These are phyloP conservation scores for Saccharomycopsis phalli DNA, from an alignment of 1,139 yeast species.

Conservation along the genomic window DNA sequence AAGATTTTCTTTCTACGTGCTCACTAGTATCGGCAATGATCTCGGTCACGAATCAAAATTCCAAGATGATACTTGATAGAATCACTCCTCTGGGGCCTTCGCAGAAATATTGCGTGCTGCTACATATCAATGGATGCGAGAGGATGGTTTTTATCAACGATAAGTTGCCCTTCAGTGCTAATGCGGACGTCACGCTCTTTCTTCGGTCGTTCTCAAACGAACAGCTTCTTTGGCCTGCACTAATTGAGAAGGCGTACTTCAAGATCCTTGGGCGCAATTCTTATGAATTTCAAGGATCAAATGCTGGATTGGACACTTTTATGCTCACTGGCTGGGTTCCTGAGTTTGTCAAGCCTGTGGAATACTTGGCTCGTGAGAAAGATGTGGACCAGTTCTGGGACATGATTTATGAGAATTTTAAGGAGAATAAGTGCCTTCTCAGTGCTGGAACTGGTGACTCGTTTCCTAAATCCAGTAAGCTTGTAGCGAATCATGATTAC, in stretches of 20 bases:
- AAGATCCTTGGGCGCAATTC: slow-evolving; percentile 48
- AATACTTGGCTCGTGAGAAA: slow-evolving; percentile 23
- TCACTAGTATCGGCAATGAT: slow-evolving; percentile 65
- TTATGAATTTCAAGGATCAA: slow-evolving; percentile 65
- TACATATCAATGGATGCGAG: slow-evolving; percentile 51
- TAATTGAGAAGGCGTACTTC: slow-evolving; percentile 70
- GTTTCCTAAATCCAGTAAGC: slow-evolving; percentile 33
- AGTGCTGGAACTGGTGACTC: slow-evolving; percentile 64
- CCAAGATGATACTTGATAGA: slow-evolving; percentile 21
- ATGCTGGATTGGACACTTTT: slow-evolving; percentile 67
- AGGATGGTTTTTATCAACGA: slow-evolving; percentile 46
- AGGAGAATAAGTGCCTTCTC: slow-evolving; percentile 34
- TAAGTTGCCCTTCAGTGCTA: slow-evolving; percentile 30
- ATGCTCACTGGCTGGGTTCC: slow-evolving; percentile 69
- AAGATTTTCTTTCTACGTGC: slow-evolving; percentile 52
- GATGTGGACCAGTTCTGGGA: slow-evolving; percentile 31
- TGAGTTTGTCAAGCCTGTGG: slow-evolving; percentile 39
- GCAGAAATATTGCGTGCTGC: slow-evolving; percentile 33
- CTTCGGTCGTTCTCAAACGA: slow-evolving; percentile 36
- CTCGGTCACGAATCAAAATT: slow-evolving; percentile 29
- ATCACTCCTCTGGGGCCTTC: slow-evolving; percentile 29
- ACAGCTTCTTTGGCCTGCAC: slow-evolving; percentile 53
- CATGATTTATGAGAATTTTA: slow-evolving; percentile 28
- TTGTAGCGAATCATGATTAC: slow-evolving; percentile 66
- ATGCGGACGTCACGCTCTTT: slow-evolving; percentile 23